Percentiles rank a stretch among this genome's conserved stretches.
Conservation (phyloP, 2,329 filamentous ascomycete genomes). For the Didymella pomorum region DNA sequence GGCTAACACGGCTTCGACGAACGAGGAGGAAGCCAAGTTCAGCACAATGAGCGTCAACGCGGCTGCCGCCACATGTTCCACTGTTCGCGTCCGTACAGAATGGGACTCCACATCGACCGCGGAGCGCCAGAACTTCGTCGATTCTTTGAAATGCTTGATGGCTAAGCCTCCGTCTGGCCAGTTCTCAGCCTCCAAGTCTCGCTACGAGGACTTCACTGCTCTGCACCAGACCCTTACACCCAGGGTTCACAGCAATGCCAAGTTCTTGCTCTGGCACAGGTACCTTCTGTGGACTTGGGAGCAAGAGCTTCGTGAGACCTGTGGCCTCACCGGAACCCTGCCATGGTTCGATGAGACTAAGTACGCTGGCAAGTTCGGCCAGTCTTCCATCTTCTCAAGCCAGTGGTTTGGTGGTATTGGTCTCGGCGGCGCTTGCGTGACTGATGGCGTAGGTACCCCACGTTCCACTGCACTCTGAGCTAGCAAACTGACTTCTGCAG, state of each 20-base stretch:
- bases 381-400: constrained; percentile 43
- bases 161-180: constrained; percentile 31
- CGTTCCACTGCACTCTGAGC: neutral
- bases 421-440: constrained; percentile 41
- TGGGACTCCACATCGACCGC: constrained; percentile 39
- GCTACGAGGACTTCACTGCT: constrained; percentile 46
- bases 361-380: constrained; percentile 42
- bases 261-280: constrained; percentile 56
- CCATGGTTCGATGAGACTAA: constrained; percentile 52
- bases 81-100: constrained; percentile 39
- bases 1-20: constrained; percentile 5
- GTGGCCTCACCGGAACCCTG: constrained; percentile 51
- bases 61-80: constrained; percentile 31
- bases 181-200: constrained; percentile 37
- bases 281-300: constrained; percentile 55
- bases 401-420: constrained; percentile 39
- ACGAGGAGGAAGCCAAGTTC: constrained; percentile 1
- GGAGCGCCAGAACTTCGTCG: constrained; percentile 37
- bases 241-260: constrained; percentile 44
- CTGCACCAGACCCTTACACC: constrained; percentile 46
- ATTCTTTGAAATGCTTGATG: constrained; percentile 44
- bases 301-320: constrained; percentile 51
- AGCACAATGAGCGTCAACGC: constrained; percentile 1
- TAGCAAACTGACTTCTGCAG: constrained; percentile 27
- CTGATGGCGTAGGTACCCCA: constrained; percentile 43